These are phyloP conservation scores for Xylariaceae sp. DNA, from an alignment of 2,329 filamentous ascomycete species.

Conservation along the genomic window DNA sequence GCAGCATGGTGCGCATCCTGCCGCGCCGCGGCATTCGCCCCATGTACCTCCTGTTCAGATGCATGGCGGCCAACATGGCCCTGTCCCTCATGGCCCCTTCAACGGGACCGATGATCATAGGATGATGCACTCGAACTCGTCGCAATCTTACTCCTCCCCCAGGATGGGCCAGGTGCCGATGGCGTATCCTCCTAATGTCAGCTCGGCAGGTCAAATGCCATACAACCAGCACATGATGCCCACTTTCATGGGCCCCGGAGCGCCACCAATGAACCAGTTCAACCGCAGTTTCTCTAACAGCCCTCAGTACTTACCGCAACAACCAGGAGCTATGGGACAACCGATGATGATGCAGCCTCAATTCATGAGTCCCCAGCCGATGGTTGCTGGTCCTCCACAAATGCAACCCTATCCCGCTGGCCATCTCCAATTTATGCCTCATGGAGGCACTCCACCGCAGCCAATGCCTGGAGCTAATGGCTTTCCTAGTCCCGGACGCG, in stretches of 20 bases:
- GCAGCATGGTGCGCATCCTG: slow-evolving; percentile 70
- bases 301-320: slow-evolving; percentile 72
- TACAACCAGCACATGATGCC: slow-evolving; percentile 74
- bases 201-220: slow-evolving; percentile 68
- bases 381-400: slow-evolving; percentile 69
- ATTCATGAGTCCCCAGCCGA: slow-evolving; percentile 75
- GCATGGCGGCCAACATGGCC: slow-evolving; percentile 71
- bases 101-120: slow-evolving; percentile 81
- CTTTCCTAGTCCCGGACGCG: slow-evolving; percentile 85
- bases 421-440: slow-evolving; percentile 66
- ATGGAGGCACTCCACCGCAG: slow-evolving; percentile 57
- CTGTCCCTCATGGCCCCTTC: slow-evolving; percentile 65
- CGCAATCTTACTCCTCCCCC: slow-evolving; percentile 84
- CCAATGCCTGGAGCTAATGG: slow-evolving; percentile 69
- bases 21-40: slow-evolving; percentile 70
- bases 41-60: slow-evolving; percentile 79
- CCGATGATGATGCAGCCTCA: slow-evolving; percentile 83
- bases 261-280: slow-evolving; percentile 70
- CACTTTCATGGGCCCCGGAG: slow-evolving; percentile 69
- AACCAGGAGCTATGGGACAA: slow-evolving; percentile 70
- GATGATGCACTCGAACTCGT: slow-evolving; percentile 85
- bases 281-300: slow-evolving; percentile 72
- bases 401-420: slow-evolving; percentile 79
- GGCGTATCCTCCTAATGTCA: slow-evolving; percentile 69
- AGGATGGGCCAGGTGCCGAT: slow-evolving; percentile 72